These are phyloP conservation scores for Cinnamomum micranthum DNA, from an alignment of 164 flowering plant genomes.

Conservation along the genomic window DNA sequence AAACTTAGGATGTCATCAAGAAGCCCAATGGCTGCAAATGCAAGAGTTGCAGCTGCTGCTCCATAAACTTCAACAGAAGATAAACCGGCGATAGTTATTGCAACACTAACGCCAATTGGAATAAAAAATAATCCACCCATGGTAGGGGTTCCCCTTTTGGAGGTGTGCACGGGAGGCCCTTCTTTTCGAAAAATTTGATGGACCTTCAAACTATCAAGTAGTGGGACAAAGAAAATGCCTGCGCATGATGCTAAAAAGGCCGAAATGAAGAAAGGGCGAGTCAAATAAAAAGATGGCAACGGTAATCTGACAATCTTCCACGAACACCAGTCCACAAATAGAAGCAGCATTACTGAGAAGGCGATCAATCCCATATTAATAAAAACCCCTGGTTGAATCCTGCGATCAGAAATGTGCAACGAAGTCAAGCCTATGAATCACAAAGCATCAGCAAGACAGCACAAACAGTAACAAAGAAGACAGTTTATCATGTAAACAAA, in stretches of 20 bases:
- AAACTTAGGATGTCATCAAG: constrained; percentile 57
- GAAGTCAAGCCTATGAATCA: not conserved
- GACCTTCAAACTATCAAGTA: constrained; percentile 47
- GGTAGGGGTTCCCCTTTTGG: constrained; percentile 63
- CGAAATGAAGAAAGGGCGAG: constrained; percentile 65
- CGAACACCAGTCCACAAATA: constrained; percentile 71
- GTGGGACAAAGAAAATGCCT: constrained; percentile 72
- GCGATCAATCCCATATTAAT: constrained; percentile 54
- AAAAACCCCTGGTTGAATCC: constrained; percentile 54
- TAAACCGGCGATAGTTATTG: constrained; percentile 43
- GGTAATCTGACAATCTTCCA: constrained; percentile 93
- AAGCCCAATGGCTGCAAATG: constrained; percentile 74
- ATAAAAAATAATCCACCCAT: constrained; percentile 90
- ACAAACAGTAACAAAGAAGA: not conserved
- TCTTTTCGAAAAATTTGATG: constrained; percentile 42
- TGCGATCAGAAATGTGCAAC: constrained; percentile 29
- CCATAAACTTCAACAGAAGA: constrained; percentile 73
- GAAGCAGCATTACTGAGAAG: constrained; percentile 48
- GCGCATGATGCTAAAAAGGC: constrained; percentile 42
- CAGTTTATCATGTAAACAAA: not conserved
- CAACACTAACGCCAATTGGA: constrained; percentile 72
- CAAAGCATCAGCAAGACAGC: not conserved
- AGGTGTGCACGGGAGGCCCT: constrained; percentile 35
- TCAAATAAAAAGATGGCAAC: constrained; percentile 57
- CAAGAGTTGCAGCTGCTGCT: constrained; percentile 57